Conservation (phyloP, 2,329 filamentous ascomycete species). For the Laburnicola sp. region DNA sequence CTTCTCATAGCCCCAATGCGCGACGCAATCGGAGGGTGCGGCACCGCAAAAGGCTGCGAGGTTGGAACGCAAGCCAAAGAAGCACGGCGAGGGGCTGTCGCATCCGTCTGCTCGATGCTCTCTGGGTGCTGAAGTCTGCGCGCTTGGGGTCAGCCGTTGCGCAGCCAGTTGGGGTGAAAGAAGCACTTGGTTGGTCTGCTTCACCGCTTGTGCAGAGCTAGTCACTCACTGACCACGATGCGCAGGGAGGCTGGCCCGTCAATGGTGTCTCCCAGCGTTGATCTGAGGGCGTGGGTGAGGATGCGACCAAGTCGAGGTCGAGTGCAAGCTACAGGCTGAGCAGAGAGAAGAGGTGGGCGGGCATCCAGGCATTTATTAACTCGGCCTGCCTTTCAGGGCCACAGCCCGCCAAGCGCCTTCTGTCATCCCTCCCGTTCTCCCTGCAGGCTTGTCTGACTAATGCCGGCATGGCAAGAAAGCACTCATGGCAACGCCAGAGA, state of each 20-base stretch:
- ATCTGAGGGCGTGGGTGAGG: background rate
- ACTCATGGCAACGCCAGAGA: background rate
- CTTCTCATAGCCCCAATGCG: background rate
- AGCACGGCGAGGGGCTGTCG: background rate
- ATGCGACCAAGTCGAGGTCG: background rate
- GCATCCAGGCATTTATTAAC: conserved; percentile 11
- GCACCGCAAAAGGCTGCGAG: background rate
- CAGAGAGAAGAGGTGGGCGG: background rate
- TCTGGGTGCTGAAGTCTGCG: conserved; percentile 2
- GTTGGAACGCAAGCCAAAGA: background rate
- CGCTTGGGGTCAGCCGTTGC: conserved; percentile 1
- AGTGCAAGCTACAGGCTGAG: background rate
- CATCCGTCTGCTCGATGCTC: background rate
- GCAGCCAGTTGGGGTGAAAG: background rate
- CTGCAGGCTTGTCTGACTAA: conserved; percentile 14
- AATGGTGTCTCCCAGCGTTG: background rate
- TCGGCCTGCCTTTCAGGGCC: conserved; percentile 6
- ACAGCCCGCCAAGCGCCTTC: conserved; percentile 9
- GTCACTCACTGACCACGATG: background rate
- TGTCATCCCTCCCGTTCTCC: background rate
- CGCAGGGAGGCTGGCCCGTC: background rate
- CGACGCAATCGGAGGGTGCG: background rate
- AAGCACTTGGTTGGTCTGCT: background rate
- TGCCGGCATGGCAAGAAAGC: background rate
- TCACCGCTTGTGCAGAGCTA: background rate